Evolutionary conservation across 345 rosid species (phyloP).

Genomic region (Orychophragmus violaceus): DNA sequence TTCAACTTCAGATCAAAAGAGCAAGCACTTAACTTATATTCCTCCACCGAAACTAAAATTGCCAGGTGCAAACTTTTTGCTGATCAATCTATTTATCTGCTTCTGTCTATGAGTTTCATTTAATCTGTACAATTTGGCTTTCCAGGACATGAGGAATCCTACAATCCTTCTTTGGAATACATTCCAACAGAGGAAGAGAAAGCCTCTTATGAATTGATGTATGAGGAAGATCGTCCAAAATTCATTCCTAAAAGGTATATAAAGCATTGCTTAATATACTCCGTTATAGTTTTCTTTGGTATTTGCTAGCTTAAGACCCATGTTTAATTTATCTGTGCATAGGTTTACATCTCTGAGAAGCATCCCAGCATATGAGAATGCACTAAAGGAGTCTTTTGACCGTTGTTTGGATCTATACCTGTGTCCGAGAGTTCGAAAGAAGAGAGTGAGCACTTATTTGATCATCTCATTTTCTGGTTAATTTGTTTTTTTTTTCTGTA

Average conservation of each 20-base stretch:
- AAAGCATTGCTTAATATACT: not conserved
- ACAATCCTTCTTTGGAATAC: constrained; percentile 87
- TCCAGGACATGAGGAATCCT: constrained; percentile 87
- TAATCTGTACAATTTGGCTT: constrained; percentile 8
- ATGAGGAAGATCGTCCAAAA: constrained; percentile 88
- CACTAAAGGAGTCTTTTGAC: constrained; percentile 80
- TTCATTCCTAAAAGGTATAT: constrained; percentile 74
- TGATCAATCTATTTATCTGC: not conserved
- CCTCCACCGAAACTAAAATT: constrained; percentile 86
- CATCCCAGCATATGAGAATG: constrained; percentile 76
- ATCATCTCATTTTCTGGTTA: constrained; percentile 6
- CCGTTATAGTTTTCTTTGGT: not conserved
- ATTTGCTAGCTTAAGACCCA: constrained; percentile 7
- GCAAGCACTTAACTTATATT: constrained; percentile 62
- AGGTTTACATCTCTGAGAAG: constrained; percentile 78
- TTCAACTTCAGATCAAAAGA: constrained; percentile 50
- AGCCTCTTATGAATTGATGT: constrained; percentile 76
- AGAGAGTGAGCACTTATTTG: constrained; percentile 53
- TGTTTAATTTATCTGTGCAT: constrained; percentile 11
- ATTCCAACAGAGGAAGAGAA: constrained; percentile 92
- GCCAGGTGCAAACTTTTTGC: constrained; percentile 50
- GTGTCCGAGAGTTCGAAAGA: constrained; percentile 94
- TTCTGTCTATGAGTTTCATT: not conserved
- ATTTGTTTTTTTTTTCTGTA: not conserved
- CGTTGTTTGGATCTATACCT: constrained; percentile 95